Base-by-base conservation (phyloP, 345 rosid genomes). In the Camelina neglecta region DNA sequence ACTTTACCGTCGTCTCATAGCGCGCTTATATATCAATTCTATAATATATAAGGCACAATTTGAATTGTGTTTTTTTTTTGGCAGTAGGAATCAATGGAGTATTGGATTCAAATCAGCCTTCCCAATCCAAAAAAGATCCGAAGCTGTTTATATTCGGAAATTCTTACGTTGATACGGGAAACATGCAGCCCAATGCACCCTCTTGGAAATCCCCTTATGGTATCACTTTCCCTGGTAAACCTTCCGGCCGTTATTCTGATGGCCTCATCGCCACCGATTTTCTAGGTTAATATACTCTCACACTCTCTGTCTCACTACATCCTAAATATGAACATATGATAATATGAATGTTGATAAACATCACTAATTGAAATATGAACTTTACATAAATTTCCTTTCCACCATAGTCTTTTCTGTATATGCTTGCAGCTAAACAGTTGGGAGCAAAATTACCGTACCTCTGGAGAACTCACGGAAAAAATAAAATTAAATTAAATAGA, bases 81-180 rank as follows among this genome's bases (percentile, higher is more conserved):
- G 58, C 5, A 50, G 60, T 44, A 24, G 63, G 21, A 56, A 69
- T 67, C 18, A 67, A 44, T 55, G 73, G 51, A 35, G 55, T 24
- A 24, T 10, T 36, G 54, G 64, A 4, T 57, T 41, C 39, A 18
- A 29, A 65, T 45, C 61, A 64, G 18, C 55, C 29, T 59, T 26
- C 65, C 35, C 45, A 16, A 54, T 69, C 81, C 29, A 70, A 49
- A 10, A 47, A 26, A 5, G 7, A 5, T 41, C 20, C 67, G 26
- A 84, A 76, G 79, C 81, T 86, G 15, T 83, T 84, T 39, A 86
- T 80, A 9, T 84, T 85, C 29, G 90, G 90, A 29, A 85, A 84
- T 71, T 81, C 85, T 0, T 86, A 81, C n/a, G 84, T 66, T 1
- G 90, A 86, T 69, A 84, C 88, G 2, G 90, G 90, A 26, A 86